Base-by-base conservation (phyloP, 805 yeast species). In the Ogataea ganodermae region DNA sequence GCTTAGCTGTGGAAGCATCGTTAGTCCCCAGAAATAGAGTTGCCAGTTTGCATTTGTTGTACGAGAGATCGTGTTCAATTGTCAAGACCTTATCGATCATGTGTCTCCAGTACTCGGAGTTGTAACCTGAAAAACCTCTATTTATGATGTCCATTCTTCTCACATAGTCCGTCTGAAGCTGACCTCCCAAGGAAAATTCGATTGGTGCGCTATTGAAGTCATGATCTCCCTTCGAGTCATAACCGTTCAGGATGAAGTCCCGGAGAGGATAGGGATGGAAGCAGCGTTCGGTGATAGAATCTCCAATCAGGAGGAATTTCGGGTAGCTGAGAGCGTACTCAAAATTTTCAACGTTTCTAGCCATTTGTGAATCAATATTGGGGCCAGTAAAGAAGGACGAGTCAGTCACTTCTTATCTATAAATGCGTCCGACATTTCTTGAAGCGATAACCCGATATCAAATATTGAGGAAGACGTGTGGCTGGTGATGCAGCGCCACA, bases 101-200 rank as follows among this genome's bases (percentile, higher is more conserved):
- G 44, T 70, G 63, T 21, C 69, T 61, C 2, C 79, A 87, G 67
- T 83, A 83, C 21, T 77, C 74, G 0, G 89, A 70, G 58, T 77
- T 87, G 67, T 86, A 89, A 0, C 96, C 96, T 1, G 82, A 65
- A 59, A 71, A 87, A 0, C 96, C 96, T 49, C 96, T 71, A 37
- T 78, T 80, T 3, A 89, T 61, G 3, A 89, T 71, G 56, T 86
- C 94, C 50, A 86, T 55, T 58, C 74, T 76, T 23, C 96, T 73
- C 1, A 73, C 66, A 60, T 85, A 85, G 26, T 53, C 62, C 22
- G 54, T 52, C 28, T 55, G 56, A 13, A 63, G 53, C 22, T 62
- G 63, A 14, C 55, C 52, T 6, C 57, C 59, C 14, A 60, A 43
- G n/a, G 51, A 50, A 43, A 58, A 60, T 20, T 53, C 57, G 13